These are phyloP conservation scores for Phycomyces nitens DNA, from an alignment of 192 early-diverging fungal genomes.

Conservation along the genomic window DNA sequence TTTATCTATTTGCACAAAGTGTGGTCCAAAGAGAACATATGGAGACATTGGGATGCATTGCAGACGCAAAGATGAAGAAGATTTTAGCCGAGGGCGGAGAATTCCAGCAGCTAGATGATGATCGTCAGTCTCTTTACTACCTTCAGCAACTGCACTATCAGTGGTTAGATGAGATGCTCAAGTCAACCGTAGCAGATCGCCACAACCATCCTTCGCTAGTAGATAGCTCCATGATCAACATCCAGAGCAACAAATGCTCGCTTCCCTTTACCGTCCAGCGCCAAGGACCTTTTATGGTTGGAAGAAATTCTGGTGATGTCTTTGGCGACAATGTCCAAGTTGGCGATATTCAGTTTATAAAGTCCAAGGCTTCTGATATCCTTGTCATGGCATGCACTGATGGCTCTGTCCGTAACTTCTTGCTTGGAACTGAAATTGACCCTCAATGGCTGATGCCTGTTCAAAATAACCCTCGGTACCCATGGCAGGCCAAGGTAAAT, in stretches of 20 bases:
- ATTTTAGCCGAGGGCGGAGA: not conserved
- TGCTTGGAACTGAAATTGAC: constrained; percentile 46
- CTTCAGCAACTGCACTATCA: constrained; percentile 33
- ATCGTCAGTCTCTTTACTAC: not conserved
- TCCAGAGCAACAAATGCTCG: not conserved
- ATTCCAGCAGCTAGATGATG: not conserved
- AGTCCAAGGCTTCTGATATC: constrained; percentile 45
- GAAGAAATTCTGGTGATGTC: constrained; percentile 25
- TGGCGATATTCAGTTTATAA: constrained; percentile 45
- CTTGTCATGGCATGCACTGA: constrained; percentile 58
- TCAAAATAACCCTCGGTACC: not conserved
- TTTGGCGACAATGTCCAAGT: constrained; percentile 19
- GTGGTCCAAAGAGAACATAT: constrained; percentile 21
- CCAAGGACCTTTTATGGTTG: constrained; percentile 52
- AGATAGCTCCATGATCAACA: constrained; percentile 15
- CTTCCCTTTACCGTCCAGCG: constrained; percentile 11
- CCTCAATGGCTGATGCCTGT: constrained; percentile 34
- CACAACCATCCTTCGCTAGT: constrained; percentile 21
- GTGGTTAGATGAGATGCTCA: constrained; percentile 47
- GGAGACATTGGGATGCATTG: constrained; percentile 1
- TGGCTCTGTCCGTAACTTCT: constrained; percentile 60
- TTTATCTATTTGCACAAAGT: too few relatives aligned
- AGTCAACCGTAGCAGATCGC: constrained; percentile 19
- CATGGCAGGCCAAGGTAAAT: constrained; percentile 11
- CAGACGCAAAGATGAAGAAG: constrained; percentile 6